A percentile compares a stretch with the other conserved stretches of the same genome.
These are phyloP conservation scores for Akebia trifoliata DNA, from an alignment of 164 flowering plant species.

Conservation along the genomic window DNA sequence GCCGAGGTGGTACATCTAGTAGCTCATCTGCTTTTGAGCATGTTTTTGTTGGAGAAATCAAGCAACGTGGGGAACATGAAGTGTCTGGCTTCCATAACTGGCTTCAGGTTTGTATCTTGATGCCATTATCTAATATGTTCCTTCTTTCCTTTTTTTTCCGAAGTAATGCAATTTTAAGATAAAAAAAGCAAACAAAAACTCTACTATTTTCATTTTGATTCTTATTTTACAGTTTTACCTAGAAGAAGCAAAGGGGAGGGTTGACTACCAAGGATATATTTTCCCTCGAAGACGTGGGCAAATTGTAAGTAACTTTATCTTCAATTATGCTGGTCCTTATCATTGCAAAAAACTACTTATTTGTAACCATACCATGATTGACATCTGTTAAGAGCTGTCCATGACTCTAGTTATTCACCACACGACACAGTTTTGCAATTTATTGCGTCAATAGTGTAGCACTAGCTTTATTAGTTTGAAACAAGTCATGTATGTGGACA, in stretches of 20 bases:
- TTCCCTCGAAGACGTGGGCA: slow-evolving; percentile 79
- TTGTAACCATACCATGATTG: neutral
- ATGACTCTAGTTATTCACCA: too few relatives aligned
- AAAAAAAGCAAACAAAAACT: too few relatives aligned
- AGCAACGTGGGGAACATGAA: slow-evolving; percentile 58
- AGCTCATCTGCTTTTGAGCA: slow-evolving; percentile 93
- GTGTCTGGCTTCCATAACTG: slow-evolving; percentile 97
- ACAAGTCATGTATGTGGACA: too few relatives aligned
- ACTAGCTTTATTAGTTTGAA: too few relatives aligned
- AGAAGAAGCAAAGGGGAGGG: slow-evolving; percentile 90
- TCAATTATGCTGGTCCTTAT: neutral
- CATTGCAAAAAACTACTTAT: neutral
- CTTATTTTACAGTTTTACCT: slow-evolving; percentile 63
- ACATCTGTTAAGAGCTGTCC: neutral
- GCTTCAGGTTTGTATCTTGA: slow-evolving; percentile 65
- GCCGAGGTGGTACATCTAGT: slow-evolving; percentile 78
- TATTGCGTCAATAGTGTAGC: too few relatives aligned
- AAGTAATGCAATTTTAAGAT: neutral
- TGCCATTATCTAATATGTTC: slow-evolving; percentile 1
- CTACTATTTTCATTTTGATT: too few relatives aligned
- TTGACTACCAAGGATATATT: slow-evolving; percentile 92
- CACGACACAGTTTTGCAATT: too few relatives aligned
- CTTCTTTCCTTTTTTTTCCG: neutral
- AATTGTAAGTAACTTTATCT: slow-evolving; percentile 45
- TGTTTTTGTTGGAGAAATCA: slow-evolving; percentile 98